Evolutionary conservation across 2,329 filamentous ascomycete species (phyloP).

Genomic region (Hortaea werneckii): DNA sequence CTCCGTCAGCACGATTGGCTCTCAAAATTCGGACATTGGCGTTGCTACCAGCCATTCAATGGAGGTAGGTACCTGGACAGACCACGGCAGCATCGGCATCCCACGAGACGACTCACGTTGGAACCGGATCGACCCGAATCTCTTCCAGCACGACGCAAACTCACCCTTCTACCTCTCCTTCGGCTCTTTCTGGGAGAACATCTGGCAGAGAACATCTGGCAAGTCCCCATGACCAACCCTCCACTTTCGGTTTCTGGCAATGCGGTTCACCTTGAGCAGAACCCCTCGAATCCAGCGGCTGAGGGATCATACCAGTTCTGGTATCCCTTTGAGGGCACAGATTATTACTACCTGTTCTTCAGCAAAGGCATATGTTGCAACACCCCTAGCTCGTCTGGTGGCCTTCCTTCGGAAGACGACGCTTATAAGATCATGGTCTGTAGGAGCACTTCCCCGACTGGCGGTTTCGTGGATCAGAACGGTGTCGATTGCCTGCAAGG

Average conservation of each 20-base stretch:
- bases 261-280: background rate
- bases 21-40: slow-evolving; percentile 38
- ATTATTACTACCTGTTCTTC: slow-evolving; percentile 37
- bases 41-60: slow-evolving; percentile 39
- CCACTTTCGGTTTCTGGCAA: background rate
- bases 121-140: slow-evolving; percentile 44
- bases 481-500: slow-evolving; percentile 45
- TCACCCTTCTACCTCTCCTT: background rate
- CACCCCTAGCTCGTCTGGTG: slow-evolving; percentile 25
- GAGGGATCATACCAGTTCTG: background rate
- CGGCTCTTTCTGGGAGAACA: background rate
- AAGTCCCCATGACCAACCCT: background rate
- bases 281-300: background rate
- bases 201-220: slow-evolving; percentile 23
- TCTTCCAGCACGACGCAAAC: slow-evolving; percentile 26
- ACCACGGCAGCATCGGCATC: slow-evolving; percentile 51
- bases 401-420: background rate
- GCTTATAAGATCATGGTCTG: background rate
- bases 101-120: slow-evolving; percentile 26
- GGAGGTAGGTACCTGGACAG: slow-evolving; percentile 49
- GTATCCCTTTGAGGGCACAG: background rate
- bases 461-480: slow-evolving; percentile 46
- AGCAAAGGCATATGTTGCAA: slow-evolving; percentile 52
- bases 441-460: slow-evolving; percentile 11
- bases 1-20: slow-evolving; percentile 31